Evolutionary conservation across 163 green algal species (phyloP), one percentile per base, ranked within the genome.

Genomic region (Dunaliella salina): DNA sequence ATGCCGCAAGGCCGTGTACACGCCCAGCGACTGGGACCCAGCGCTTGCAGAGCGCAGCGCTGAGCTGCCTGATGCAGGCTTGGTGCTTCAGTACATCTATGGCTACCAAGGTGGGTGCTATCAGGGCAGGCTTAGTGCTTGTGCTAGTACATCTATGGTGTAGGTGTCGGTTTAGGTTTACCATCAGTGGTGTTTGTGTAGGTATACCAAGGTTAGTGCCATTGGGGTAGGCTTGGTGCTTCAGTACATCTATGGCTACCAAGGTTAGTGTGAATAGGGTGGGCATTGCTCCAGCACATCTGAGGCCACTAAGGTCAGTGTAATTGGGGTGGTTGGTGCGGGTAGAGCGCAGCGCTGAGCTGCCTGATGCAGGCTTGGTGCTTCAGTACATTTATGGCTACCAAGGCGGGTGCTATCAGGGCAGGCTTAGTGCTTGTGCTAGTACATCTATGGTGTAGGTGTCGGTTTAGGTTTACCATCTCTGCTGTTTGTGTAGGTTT

Each of bases 331-430:
- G 40, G 8, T 50, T 3, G 4, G 40, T 15, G 40, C 3, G 40
- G 40, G 40, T 15, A 50, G 40, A n/a, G n/a, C n/a, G 40, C 40
- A 50, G 40, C 1, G 81, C 88, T 13, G 87, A 92, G 75, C 84
- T 94, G 80, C 92, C 92, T 0, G 84, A 92, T 85, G 90, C 89
- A 0, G 81, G 92, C 20, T 90, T 95, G n/a, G 80, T 90, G 67
- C 87, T 95, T 35, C 90, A 95, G 57, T 95, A 93, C 87, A 91
- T 94, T 57, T 94, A 94, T 84, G 92, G 91, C 25, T 94, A 93
- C 83, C 89, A 93, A 88, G 91, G n/a, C n/a, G n/a, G n/a, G n/a
- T n/a, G n/a, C n/a, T n/a, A n/a, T n/a, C n/a, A n/a, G n/a, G n/a
- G n/a, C n/a, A n/a, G n/a, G n/a, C n/a, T n/a, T n/a, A n/a, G n/a